Evolutionary conservation across 192 early-diverging fungal species (phyloP).

Genomic region (Dissophora ornata): DNA sequence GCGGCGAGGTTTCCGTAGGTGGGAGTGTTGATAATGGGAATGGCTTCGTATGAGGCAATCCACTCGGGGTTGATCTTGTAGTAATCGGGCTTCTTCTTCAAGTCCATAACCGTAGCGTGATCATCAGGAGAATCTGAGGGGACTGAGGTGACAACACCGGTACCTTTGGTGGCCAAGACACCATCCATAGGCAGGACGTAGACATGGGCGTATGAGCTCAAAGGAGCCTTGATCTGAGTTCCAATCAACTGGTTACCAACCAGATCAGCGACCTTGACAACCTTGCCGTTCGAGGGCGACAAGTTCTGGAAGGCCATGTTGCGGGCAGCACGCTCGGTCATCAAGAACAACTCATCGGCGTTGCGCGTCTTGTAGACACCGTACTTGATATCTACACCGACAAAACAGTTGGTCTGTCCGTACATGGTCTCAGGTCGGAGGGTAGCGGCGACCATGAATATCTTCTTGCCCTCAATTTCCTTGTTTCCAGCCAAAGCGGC

Average conservation of each 20-base stretch:
- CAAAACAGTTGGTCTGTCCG: slow-evolving; percentile 98
- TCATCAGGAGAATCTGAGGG: slow-evolving; percentile 99
- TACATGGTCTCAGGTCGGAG: slow-evolving; percentile 99
- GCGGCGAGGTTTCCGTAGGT: slow-evolving; percentile 89
- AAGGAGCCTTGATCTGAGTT: slow-evolving; percentile 89
- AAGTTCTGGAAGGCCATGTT: slow-evolving; percentile 98
- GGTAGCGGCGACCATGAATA: slow-evolving; percentile 96
- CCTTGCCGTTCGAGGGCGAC: slow-evolving; percentile 74
- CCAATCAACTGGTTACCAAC: slow-evolving; percentile 87
- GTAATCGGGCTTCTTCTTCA: slow-evolving; percentile 94
- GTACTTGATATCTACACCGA: slow-evolving; percentile 92
- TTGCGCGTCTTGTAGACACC: slow-evolving; percentile 86
- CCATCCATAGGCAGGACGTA: slow-evolving; percentile 98
- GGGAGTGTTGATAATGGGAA: slow-evolving; percentile 89
- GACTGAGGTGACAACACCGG: slow-evolving; percentile 98
- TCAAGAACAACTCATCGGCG: slow-evolving; percentile 83
- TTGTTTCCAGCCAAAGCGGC: slow-evolving; percentile 54
- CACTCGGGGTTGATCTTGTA: slow-evolving; percentile 91
- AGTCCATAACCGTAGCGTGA: slow-evolving; percentile 89
- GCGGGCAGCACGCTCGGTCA: slow-evolving; percentile 91
- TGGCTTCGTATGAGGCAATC: slow-evolving; percentile 84
- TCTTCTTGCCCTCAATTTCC: slow-evolving; percentile 71
- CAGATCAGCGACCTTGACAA: slow-evolving; percentile 78
- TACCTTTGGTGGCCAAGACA: slow-evolving; percentile 95
- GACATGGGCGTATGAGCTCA: slow-evolving; percentile 79